These are phyloP conservation scores for Przewalskia tangutica DNA, from an alignment of 257 asterid genomes.

Conservation along the genomic window DNA sequence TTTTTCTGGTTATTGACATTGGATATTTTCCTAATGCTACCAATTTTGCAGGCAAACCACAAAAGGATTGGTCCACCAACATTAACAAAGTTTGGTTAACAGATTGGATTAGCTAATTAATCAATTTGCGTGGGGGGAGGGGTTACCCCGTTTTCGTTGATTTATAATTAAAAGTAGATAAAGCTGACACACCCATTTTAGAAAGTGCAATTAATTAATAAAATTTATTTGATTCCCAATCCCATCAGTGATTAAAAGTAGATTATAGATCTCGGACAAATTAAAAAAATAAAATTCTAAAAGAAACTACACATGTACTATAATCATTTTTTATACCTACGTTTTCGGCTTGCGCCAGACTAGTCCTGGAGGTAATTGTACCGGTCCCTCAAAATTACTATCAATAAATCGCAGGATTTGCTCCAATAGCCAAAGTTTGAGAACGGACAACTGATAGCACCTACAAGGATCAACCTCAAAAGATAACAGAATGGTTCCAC, in stretches of 20 bases:
- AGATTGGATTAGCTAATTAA: constrained; percentile 4
- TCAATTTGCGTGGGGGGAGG: not conserved
- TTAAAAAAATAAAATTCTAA: not conserved
- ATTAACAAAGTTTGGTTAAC: not conserved
- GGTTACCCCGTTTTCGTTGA: not conserved
- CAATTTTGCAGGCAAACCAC: constrained; percentile 1
- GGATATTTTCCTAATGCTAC: not conserved
- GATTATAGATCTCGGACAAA: constrained; percentile 4
- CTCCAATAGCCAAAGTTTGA: too few species aligned
- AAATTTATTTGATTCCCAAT: not conserved
- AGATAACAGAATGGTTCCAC: too few species aligned
- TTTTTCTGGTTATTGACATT: not conserved
- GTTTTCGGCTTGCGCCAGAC: too few species aligned
- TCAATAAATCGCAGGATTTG: too few species aligned
- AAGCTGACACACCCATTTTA: constrained; percentile 7
- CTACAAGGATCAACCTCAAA: too few species aligned
- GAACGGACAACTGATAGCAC: too few species aligned
- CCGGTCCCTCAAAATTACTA: too few species aligned
- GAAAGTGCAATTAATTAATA: not conserved
- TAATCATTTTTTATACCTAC: not conserved
- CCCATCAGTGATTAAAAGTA: not conserved
- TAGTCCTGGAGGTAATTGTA: too few species aligned
- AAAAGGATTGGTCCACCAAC: constrained; percentile 6
- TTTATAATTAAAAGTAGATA: constrained; percentile 8
- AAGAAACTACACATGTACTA: too few species aligned